These are phyloP conservation scores for Fusarium pininemorale DNA, from an alignment of 2,329 filamentous ascomycete genomes.

Conservation along the genomic window DNA sequence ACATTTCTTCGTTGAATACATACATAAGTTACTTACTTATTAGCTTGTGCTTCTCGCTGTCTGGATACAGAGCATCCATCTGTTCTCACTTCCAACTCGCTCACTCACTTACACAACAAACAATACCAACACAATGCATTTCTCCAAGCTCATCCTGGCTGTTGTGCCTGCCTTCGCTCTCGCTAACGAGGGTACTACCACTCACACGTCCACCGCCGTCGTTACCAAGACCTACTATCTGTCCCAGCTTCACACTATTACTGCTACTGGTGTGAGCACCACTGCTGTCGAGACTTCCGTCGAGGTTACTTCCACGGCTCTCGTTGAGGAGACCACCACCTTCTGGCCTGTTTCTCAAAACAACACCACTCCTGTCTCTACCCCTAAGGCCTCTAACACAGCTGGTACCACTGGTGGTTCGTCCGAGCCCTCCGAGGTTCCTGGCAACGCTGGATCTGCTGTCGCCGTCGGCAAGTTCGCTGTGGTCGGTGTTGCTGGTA, in stretches of 20 bases:
- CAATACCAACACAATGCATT: slow-evolving; percentile 48
- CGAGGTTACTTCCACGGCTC: slow-evolving; percentile 20
- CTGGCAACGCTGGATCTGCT: slow-evolving; percentile 54
- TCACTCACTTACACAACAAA: slow-evolving; percentile 34
- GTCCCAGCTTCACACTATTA: slow-evolving; percentile 55
- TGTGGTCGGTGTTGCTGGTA: slow-evolving; percentile 60
- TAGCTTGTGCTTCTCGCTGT: slow-evolving; percentile 22
- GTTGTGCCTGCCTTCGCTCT: slow-evolving; percentile 64
- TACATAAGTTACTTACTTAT: slow-evolving; percentile 5
- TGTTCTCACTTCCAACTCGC: slow-evolving; percentile 19
- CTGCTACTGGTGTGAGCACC: slow-evolving; percentile 45
- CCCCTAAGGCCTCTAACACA: slow-evolving; percentile 28
- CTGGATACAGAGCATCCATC: slow-evolving; percentile 45
- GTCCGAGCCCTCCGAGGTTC: slow-evolving; percentile 48
- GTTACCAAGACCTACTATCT: slow-evolving; percentile 64
- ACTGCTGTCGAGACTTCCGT: slow-evolving; percentile 40
- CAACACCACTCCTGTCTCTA: slow-evolving; percentile 41
- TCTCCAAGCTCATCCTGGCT: slow-evolving; percentile 56
- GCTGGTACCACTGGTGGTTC: slow-evolving; percentile 36
- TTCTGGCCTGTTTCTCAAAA: slow-evolving; percentile 41
- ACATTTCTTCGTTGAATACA: slow-evolving; percentile 37
- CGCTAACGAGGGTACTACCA: slow-evolving; percentile 53
- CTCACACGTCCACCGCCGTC: slow-evolving; percentile 60
- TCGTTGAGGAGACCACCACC: slow-evolving; percentile 29
- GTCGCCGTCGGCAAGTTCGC: slow-evolving; percentile 57